phyloP scores from a whole-genome alignment of 1,139 yeast genomes.

The Zygosaccharomyces pseudobailii region DNA sequence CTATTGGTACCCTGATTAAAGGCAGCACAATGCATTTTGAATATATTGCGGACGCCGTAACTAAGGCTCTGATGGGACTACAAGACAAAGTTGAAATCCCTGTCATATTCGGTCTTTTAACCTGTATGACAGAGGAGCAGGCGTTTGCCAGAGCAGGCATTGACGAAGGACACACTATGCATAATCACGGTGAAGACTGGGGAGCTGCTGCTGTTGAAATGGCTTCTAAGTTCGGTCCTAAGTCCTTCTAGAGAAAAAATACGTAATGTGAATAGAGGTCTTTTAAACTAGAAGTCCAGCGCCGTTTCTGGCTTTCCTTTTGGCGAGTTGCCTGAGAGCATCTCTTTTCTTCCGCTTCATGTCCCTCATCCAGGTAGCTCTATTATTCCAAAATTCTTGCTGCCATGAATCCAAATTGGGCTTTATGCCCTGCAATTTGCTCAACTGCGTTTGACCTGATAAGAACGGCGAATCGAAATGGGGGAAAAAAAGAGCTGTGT shows the following conservation, averaged over 20 bases:
- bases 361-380: constrained; percentile 76
- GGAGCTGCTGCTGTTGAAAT: constrained; percentile 99
- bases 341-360: constrained; percentile 75
- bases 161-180: constrained; percentile 58
- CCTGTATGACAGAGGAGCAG: constrained; percentile 91
- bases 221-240: constrained; percentile 51
- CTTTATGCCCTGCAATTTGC: constrained; percentile 44
- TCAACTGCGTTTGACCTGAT: constrained; percentile 74
- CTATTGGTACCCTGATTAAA: constrained; percentile 91
- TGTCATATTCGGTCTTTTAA: constrained; percentile 86
- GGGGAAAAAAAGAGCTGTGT: constrained; percentile 60
- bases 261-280: constrained; percentile 1
- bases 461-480: constrained; percentile 84
- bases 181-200: constrained; percentile 98
- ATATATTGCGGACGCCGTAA: constrained; percentile 87
- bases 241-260: constrained; percentile 11
- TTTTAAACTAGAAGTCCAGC: constrained; percentile 6
- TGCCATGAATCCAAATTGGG: constrained; percentile 57
- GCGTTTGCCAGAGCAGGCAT: constrained; percentile 94
- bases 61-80: constrained; percentile 78
- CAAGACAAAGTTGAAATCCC: constrained; percentile 72
- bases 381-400: constrained; percentile 71
- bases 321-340: constrained; percentile 50
- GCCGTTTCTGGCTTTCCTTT: constrained; percentile 6
- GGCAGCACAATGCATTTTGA: constrained; percentile 98